Evolutionary conservation across 2,329 filamentous ascomycete species (phyloP).

Genomic region (Saccharata proteae): DNA sequence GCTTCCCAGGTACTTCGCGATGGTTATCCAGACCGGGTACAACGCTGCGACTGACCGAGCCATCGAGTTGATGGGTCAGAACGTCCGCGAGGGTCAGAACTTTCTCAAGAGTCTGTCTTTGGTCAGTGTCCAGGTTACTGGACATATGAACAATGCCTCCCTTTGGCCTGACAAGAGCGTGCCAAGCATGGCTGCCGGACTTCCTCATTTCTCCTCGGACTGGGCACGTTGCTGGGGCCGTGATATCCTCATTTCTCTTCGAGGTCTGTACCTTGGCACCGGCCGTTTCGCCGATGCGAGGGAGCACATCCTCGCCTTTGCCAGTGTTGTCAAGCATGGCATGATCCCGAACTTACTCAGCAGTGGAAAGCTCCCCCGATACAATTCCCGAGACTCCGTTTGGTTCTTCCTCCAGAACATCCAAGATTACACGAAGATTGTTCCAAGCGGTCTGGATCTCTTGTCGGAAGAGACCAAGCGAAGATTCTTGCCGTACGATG

Average conservation of each 20-base stretch:
- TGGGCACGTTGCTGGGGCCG: conserved; percentile 97
- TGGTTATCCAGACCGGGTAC: conserved; percentile 81
- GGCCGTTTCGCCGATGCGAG: conserved; percentile 79
- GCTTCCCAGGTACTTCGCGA: conserved; percentile 82
- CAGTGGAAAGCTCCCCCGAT: conserved; percentile 73
- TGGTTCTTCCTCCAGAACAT: conserved; percentile 98
- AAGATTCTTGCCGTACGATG: conserved; percentile 88
- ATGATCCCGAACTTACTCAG: conserved; percentile 95
- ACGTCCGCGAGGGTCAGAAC: conserved; percentile 68
- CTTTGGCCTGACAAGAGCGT: conserved; percentile 77
- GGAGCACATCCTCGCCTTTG: conserved; percentile 90
- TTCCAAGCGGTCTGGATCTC: conserved; percentile 61
- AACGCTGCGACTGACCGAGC: conserved; percentile 67
- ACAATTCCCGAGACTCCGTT: conserved; percentile 90
- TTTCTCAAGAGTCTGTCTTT: conserved; percentile 83
- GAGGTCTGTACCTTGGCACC: conserved; percentile 83
- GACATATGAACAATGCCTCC: conserved; percentile 79
- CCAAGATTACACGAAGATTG: conserved; percentile 79
- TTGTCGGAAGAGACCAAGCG: conserved; percentile 67
- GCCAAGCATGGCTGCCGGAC: conserved; percentile 76
- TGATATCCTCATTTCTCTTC: conserved; percentile 91
- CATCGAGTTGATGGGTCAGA: conserved; percentile 65
- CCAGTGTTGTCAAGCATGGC: conserved; percentile 91
- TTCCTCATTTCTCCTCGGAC: conserved; percentile 85
- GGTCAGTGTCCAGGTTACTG: conserved; percentile 85